Base-by-base conservation (phyloP, 2,329 filamentous ascomycete genomes). In the Diaporthe destruens region DNA sequence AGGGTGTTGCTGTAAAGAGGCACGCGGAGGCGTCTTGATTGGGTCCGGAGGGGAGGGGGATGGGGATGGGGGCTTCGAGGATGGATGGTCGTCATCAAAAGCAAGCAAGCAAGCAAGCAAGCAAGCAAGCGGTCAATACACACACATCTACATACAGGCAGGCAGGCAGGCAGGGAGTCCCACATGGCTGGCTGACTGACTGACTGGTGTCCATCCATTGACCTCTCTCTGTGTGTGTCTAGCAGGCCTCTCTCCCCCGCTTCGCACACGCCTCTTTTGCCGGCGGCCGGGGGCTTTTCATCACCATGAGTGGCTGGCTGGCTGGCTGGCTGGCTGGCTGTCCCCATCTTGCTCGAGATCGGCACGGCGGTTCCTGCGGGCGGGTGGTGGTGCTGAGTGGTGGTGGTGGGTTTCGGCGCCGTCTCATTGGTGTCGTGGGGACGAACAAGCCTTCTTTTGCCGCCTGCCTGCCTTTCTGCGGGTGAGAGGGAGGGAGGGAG, bases 61-160 rank as follows among this genome's bases (percentile, higher is more conserved):
- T 36, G 14, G 42, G 29, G 7, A 3, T 55, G 56, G 11, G 34
- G 56, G 49, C 23, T 53, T 29, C 47, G 55, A 65, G 7, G n/a
- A 57, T 65, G 69, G 63, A 57, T 65, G 69, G 63, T 51, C 12
- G 29, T 25, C 23, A 71, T 34, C 42, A 72, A 72, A 54, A 73
- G 51, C 71, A 39, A 39, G 36, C 36, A 39, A 39, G 36, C 9
- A 29, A 29, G 29, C 29, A 29, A 29, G 29, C 29, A 29, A 29
- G 29, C 5, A 55, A 59, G 53, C 72, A 67, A 49, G 47, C 44
- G 59, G 39, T 57, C 47, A 68, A 71, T 61, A 67, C 54, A 73
- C 34, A 67, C 54, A 73, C 34, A 72, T 53, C 42, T 61, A 65
- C 44, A 42, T 65, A 29, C 29, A 29, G n/a, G n/a, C n/a, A n/a